These are phyloP conservation scores for Apiospora saccharicola DNA, from an alignment of 2,329 filamentous ascomycete genomes.

Conservation along the genomic window DNA sequence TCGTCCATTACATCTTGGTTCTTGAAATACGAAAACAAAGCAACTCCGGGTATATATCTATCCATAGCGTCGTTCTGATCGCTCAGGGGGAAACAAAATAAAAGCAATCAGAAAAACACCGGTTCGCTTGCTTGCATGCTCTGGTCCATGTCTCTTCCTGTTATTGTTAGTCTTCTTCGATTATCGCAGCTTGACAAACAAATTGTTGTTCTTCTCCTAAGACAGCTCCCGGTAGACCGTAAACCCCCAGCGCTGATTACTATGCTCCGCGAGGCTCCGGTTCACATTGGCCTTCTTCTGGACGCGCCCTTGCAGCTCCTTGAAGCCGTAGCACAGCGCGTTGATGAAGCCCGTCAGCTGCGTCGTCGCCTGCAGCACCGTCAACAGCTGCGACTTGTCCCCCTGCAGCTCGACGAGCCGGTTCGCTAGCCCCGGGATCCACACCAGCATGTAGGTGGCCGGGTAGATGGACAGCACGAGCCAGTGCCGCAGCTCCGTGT, in stretches of 20 bases:
- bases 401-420: conserved; percentile 28
- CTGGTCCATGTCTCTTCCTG: background rate
- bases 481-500: conserved; percentile 29
- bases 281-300: background rate
- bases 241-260: conserved; percentile 2
- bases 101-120: background rate
- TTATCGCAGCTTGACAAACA: background rate
- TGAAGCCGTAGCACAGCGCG: conserved; percentile 29
- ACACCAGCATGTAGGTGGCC: conserved; percentile 28
- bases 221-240: background rate
- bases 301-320: conserved; percentile 26
- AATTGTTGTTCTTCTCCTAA: background rate
- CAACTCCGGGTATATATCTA: background rate
- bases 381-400: conserved; percentile 19
- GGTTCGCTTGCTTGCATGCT: background rate
- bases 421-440: conserved; percentile 29
- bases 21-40: background rate
- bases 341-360: conserved; percentile 29
- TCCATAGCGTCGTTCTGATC: background rate
- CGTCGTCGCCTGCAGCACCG: conserved; percentile 27
- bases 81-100: background rate
- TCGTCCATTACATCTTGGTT: background rate
- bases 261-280: background rate
- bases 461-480: conserved; percentile 28
- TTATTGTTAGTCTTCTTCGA: background rate